Evolutionary conservation across 306 rosid genomes (phyloP).

Genomic region (Carpinus fangiana): DNA sequence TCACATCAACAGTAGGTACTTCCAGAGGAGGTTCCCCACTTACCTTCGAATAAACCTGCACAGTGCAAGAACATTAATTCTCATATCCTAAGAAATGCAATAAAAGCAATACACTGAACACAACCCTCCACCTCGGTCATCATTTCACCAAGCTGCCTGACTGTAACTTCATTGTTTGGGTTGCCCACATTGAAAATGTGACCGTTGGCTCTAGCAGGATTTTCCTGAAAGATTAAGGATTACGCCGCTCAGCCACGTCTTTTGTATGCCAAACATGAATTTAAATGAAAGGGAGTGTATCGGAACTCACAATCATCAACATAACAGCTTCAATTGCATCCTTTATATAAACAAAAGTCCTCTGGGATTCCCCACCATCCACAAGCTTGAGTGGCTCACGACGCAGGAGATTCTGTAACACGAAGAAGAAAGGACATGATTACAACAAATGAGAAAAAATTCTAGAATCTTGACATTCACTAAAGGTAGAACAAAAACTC

Average conservation of each 20-base stretch:
- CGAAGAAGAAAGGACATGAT: conserved; percentile 24
- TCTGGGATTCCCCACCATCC: conserved; percentile 92
- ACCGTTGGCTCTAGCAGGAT: conserved; percentile 81
- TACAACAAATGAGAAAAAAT: conserved; percentile 13
- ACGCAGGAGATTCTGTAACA: conserved; percentile 83
- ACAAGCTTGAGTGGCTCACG: conserved; percentile 91
- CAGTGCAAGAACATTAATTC: not conserved
- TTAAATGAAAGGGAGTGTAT: not conserved
- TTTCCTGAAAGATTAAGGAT: conserved; percentile 59
- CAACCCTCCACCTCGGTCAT: conserved; percentile 66
- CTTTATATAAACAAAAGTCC: conserved; percentile 83
- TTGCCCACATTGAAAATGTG: conserved; percentile 94
- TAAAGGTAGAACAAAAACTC: not conserved
- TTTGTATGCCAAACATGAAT: not conserved
- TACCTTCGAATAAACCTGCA: conserved; percentile 81
- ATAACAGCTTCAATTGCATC: conserved; percentile 95
- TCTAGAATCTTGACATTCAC: not conserved
- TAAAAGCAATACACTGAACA: not conserved
- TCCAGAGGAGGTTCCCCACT: conserved; percentile 67
- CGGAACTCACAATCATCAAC: conserved; percentile 74
- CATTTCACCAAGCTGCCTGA: conserved; percentile 94
- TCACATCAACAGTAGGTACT: conserved; percentile 67
- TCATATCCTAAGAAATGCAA: conserved; percentile 9
- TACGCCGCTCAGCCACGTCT: conserved; percentile 10
- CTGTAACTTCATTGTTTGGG: conserved; percentile 95